These are phyloP conservation scores for Globisporangium nodosum DNA, from an alignment of 352 stramenopile species.

Conservation along the genomic window DNA sequence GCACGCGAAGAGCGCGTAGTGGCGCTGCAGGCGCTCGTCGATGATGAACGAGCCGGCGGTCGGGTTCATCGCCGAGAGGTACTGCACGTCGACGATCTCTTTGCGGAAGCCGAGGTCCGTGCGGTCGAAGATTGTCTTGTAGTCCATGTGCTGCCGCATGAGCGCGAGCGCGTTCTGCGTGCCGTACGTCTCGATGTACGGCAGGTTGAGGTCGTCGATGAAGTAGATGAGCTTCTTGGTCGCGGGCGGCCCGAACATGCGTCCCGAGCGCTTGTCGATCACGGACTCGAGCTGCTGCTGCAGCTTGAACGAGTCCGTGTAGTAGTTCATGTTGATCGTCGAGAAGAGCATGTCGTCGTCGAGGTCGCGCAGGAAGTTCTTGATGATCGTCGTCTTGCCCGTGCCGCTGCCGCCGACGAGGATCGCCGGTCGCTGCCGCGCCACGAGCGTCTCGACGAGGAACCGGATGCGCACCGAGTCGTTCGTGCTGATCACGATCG, in stretches of 20 bases:
- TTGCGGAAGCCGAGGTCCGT: conserved; percentile 96
- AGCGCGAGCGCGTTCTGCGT: conserved; percentile 95
- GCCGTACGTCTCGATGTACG: conserved; percentile 96
- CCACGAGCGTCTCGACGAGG: conserved; percentile 93
- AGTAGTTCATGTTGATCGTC: conserved; percentile 98
- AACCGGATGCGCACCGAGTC: conserved; percentile 95
- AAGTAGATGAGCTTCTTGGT: conserved; percentile 97
- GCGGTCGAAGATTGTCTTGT: conserved; percentile 94
- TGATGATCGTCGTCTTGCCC: conserved; percentile 97
- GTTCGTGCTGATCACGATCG: conserved; percentile 95
- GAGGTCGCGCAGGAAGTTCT: conserved; percentile 90
- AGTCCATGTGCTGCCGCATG: conserved; percentile 95
- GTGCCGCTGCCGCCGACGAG: conserved; percentile 94
- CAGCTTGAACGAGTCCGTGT: conserved; percentile 92
- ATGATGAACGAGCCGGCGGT: conserved; percentile 97
- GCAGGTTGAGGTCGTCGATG: conserved; percentile 96
- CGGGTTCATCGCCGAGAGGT: conserved; percentile 96
- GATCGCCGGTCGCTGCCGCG: conserved; percentile 92
- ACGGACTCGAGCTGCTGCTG: conserved; percentile 95
- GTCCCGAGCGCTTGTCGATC: conserved; percentile 95
- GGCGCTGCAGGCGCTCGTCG: conserved; percentile 93
- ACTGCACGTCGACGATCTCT: conserved; percentile 96
- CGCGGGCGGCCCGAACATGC: conserved; percentile 93
- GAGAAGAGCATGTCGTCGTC: conserved; percentile 94
- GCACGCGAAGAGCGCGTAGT: conserved; percentile 95